Evolutionary conservation across 2,329 filamentous ascomycete genomes (phyloP).

Genomic region (Nothophoma quercina): DNA sequence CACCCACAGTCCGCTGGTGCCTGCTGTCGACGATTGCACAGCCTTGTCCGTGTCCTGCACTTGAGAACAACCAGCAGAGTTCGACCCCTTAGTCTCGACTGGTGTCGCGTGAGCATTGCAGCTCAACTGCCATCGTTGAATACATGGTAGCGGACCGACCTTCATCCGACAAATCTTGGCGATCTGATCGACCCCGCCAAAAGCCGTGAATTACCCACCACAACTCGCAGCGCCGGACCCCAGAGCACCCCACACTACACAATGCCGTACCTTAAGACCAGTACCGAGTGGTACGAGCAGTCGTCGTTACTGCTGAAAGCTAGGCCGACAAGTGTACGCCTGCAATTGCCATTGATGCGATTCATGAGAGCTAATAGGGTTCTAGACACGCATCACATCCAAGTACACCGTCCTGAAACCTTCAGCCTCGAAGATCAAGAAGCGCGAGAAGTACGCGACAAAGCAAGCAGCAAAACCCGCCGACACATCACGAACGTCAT

Average conservation of each 20-base stretch:
- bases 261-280: conserved; percentile 83
- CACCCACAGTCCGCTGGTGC: neutral
- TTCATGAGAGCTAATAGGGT: conserved; percentile 17
- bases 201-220: conserved; percentile 26
- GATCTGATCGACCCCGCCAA: conserved; percentile 34
- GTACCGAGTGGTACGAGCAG: conserved; percentile 90
- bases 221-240: conserved; percentile 20
- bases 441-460: conserved; percentile 43
- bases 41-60: neutral
- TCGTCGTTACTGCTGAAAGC: conserved; percentile 86
- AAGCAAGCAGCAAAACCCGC: conserved; percentile 40
- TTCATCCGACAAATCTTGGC: conserved; percentile 12
- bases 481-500: conserved; percentile 34
- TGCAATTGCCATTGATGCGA: conserved; percentile 14
- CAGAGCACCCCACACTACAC: conserved; percentile 22
- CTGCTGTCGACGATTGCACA: neutral
- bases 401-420: conserved; percentile 78
- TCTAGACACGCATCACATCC: conserved; percentile 86
- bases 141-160: conserved; percentile 10
- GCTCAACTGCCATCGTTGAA: neutral
- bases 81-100: neutral
- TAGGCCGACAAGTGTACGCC: conserved; percentile 78
- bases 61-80: neutral
- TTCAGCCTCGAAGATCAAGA: conserved; percentile 40
- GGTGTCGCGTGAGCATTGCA: conserved; percentile 7